Evolutionary conservation across 106 monocot species (phyloP), one percentile per base, ranked within the genome.

Genomic region (Gastrodia elata): DNA sequence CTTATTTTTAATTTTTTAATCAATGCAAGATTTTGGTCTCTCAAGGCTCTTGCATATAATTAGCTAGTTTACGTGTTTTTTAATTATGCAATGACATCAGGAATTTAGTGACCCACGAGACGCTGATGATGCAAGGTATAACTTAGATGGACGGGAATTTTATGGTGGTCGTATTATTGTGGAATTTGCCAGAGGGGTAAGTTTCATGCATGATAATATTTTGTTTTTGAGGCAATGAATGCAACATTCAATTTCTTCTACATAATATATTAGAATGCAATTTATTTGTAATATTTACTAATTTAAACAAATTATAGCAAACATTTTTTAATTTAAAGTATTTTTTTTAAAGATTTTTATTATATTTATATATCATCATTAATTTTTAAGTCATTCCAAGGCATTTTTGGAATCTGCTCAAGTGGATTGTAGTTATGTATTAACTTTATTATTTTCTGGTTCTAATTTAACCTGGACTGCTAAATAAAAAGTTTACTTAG

Each of bases 121-220:
- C 83, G 96, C 96, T 52, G 96, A 97, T 78, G 96, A 97, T 84
- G 96, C 96, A 68, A 81, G 90, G 39, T 90, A 97, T 58, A 84
- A 74, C 49, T 70, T 97, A 38, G 79, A 97, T 78, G 96, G 96
- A 11, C 76, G 96, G 48, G 92, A 92, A 5, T 83, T 97, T 78
- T 92, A 97, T 77, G 96, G 96, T 55, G 86, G 86, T 68, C 96
- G 96, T 13, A 76, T 97, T 30, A 79, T 84, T 44, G 96, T 97
- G 20, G 96, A 97, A 78, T 90, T 92, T 77, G 96, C 96, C 2
- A 88, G 81, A 75, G 96, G 96, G 78, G 92, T 96, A 84, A 74
- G 78, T 70, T 0, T 44, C 44, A 14, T 9, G 10, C 11, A 2
- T 44, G 44, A 14, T 44, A 52, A 52, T 52, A 18, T 22, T 7